Percentiles rank a stretch among this genome's conserved stretches.
Evolutionary conservation across 495 filamentous ascomycete species (phyloP).

Genomic region (Aspergillus leporis): DNA sequence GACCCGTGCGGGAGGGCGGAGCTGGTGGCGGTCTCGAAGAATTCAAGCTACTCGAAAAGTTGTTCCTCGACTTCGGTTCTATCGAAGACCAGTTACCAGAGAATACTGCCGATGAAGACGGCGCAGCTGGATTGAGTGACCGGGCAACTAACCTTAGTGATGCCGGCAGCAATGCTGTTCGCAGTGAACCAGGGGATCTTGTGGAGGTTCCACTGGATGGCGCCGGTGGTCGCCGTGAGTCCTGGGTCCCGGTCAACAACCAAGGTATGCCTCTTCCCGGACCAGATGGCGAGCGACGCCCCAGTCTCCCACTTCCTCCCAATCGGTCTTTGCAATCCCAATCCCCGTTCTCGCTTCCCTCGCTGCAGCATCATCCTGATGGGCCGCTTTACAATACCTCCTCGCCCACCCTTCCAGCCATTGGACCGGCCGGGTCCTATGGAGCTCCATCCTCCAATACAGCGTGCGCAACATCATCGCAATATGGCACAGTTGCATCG

Average conservation of each 20-base stretch:
- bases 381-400: constrained; percentile 37
- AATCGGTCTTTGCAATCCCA: constrained; percentile 39
- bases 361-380: constrained; percentile 46
- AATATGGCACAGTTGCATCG: constrained; percentile 30
- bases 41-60: constrained; percentile 61
- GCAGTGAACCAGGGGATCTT: constrained; percentile 42
- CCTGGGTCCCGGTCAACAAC: constrained; percentile 49
- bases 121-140: constrained; percentile 26
- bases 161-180: constrained; percentile 42
- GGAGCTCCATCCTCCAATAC: constrained; percentile 23
- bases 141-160: constrained; percentile 42
- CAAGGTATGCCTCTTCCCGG: constrained; percentile 37
- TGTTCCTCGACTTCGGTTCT: constrained; percentile 57
- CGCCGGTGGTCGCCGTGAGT: constrained; percentile 41
- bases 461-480: constrained; percentile 31
- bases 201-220: constrained; percentile 36
- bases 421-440: constrained; percentile 24
- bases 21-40: constrained; percentile 68
- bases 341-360: constrained; percentile 44
- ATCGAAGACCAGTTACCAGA: constrained; percentile 49
- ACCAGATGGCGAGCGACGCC: constrained; percentile 44
- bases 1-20: constrained; percentile 52
- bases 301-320: constrained; percentile 44
- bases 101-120: constrained; percentile 33
- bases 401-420: constrained; percentile 38